Evolutionary conservation across 345 rosid genomes (phyloP), one percentile per base, ranked within the genome.

Genomic region (Lepidium aucheri): DNA sequence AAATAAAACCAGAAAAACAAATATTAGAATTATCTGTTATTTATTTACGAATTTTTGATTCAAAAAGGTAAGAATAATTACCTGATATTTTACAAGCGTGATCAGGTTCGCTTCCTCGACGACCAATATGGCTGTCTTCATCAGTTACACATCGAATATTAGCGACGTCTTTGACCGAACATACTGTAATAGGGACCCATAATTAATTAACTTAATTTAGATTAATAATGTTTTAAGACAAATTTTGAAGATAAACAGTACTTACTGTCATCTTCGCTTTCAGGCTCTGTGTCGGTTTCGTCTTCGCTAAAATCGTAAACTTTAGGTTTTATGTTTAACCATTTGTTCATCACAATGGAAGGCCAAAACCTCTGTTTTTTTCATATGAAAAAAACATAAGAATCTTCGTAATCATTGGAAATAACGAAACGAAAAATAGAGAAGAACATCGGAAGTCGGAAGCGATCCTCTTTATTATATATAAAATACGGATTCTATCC

Each of bases 261-360:
- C 54, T 28, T 76, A 95, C 97, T 87, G 28, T 91, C 97, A 58
- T 95, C 97, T 76, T 95, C 97, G 61, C 97, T 91, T 73, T 95
- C 99, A 1, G 79, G 82, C 55, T 90, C 96, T 1, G 99, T 89
- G 59, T 89, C 95, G 8, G 71, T 78, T 80, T 95, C 99, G 43
- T 95, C 99, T 73, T 88, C 99, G 28, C 99, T 95, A 75, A 95
- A 95, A 66, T 95, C 99, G 54, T 74, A 64, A 15, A 69, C 81
- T 81, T 82, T 81, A 0, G 97, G 99, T 78, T 83, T 83, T 70
- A 89, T 89, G 69, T 95, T 95, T 17, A 95, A 39, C 99, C 99
- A 95, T 74, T 91, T 95, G 82, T 91, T 95, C 96, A 95, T 84
- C 63, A 95, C 88, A 79, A 85, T 72, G 40, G 98, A 94, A 45